Conservation (phyloP, 1,139 yeast genomes). For the Saccharomyces hybrid region DNA sequence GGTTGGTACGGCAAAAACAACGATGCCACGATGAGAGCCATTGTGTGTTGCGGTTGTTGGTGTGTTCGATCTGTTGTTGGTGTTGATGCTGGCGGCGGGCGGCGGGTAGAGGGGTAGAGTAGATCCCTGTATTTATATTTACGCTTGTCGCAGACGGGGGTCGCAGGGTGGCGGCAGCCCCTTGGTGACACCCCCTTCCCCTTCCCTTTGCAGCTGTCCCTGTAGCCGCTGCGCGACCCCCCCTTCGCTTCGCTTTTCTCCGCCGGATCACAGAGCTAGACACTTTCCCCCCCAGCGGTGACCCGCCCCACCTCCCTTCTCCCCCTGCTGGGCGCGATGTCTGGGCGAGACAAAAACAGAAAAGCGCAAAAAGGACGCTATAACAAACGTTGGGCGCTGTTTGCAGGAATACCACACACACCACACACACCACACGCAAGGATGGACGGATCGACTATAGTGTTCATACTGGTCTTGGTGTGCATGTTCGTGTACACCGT, state of each 20-base stretch:
- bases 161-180: not conserved
- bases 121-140: not conserved
- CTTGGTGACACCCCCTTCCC: not conserved
- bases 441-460: not conserved
- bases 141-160: not conserved
- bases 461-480: not conserved
- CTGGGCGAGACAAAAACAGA: not conserved
- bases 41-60: constrained; percentile 4
- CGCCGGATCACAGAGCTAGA: not conserved
- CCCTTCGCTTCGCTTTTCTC: not conserved
- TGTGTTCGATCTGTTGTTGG: not conserved
- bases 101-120: not conserved
- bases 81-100: not conserved
- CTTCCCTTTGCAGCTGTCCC: not conserved
- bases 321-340: not conserved
- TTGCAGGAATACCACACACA: not conserved
- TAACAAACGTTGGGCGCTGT: not conserved
- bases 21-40: constrained; percentile 32
- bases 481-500: not conserved
- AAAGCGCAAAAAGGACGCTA: not conserved
- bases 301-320: not conserved
- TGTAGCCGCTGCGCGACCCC: not conserved
- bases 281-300: not conserved
- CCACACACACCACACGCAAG: not conserved
- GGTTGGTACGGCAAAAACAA: constrained; percentile 31